These are phyloP conservation scores for Exophiala sideris DNA, from an alignment of 2,329 filamentous ascomycete genomes.

Conservation along the genomic window DNA sequence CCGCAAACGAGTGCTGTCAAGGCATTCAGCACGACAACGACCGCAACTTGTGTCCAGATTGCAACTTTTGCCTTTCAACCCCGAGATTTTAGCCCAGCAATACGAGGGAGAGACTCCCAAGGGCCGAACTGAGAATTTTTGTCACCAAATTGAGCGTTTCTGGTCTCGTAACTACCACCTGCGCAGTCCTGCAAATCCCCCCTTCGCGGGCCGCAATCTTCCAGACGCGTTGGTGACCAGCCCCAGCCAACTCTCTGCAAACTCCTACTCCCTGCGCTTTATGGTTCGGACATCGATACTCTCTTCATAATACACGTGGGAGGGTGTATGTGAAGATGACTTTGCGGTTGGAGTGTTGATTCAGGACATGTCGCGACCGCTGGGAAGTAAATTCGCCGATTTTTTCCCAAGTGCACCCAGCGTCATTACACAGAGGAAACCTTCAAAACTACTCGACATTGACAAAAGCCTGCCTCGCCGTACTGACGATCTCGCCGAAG, in stretches of 20 bases:
- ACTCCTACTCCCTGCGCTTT: constrained; percentile 3
- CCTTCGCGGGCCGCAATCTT: constrained; percentile 16
- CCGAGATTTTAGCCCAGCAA: not conserved
- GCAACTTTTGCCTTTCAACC: not conserved
- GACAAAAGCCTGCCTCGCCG: constrained; percentile 29
- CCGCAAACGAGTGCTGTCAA: constrained; percentile 15
- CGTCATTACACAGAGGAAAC: constrained; percentile 50
- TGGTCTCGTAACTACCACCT: not conserved
- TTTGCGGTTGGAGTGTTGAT: constrained; percentile 20
- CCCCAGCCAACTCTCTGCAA: constrained; percentile 6
- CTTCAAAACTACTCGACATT: constrained; percentile 52
- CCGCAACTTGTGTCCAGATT: constrained; percentile 7
- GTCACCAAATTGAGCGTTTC: not conserved
- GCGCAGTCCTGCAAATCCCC: constrained; percentile 8
- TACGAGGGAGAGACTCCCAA: not conserved
- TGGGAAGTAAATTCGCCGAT: constrained; percentile 72
- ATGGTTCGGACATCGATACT: constrained; percentile 3
- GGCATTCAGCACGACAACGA: constrained; percentile 2
- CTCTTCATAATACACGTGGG: constrained; percentile 4
- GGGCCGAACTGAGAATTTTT: not conserved
- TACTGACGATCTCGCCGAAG: constrained; percentile 18
- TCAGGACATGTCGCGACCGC: constrained; percentile 68
- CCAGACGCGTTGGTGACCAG: constrained; percentile 17
- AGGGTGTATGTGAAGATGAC: constrained; percentile 25
- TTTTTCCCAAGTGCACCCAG: constrained; percentile 79